These are phyloP conservation scores for Hepatocystis sp. DNA, from an alignment of 169 alveolate species.

Conservation along the genomic window DNA sequence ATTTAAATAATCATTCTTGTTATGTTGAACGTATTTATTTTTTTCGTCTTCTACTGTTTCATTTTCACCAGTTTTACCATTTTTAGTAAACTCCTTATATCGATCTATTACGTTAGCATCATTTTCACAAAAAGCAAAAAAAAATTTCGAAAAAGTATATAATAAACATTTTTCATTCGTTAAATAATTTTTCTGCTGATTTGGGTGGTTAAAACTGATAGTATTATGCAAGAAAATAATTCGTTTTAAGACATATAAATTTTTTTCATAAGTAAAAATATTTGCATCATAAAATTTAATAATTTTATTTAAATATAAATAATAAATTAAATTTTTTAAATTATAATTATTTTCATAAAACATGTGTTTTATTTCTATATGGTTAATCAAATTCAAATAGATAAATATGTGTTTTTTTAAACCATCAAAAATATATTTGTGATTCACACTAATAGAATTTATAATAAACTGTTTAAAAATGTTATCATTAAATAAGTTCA, in stretches of 20 bases:
- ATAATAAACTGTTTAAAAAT: slow-evolving; percentile 12
- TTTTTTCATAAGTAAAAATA: slow-evolving; percentile 63
- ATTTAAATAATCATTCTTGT: too few species aligned
- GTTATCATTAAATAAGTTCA: slow-evolving; percentile 9
- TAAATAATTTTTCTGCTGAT: slow-evolving; percentile 13
- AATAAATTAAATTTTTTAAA: slow-evolving; percentile 49
- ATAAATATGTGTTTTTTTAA: slow-evolving; percentile 37
- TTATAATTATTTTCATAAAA: slow-evolving; percentile 65
- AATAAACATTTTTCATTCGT: slow-evolving; percentile 15
- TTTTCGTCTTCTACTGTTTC: too few species aligned
- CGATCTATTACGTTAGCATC: too few species aligned
- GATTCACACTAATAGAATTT: slow-evolving; percentile 18
- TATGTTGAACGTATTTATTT: too few species aligned
- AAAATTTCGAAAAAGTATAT: slow-evolving; percentile 19
- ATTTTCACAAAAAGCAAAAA: slow-evolving; percentile 24
- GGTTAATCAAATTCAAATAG: slow-evolving; percentile 44
- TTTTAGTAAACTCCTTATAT: too few species aligned
- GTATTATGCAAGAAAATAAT: slow-evolving; percentile 45
- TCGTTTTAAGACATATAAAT: slow-evolving; percentile 54
- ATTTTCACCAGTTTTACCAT: too few species aligned
- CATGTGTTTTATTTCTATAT: slow-evolving; percentile 48
- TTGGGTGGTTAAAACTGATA: slow-evolving; percentile 13
- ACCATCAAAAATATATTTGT: slow-evolving; percentile 58
- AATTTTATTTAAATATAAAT: slow-evolving; percentile 53
- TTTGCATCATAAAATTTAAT: slow-evolving; percentile 46